Evolutionary conservation across 176 grass and related monocot genomes (phyloP).

Genomic region (Carex myosuroides): DNA sequence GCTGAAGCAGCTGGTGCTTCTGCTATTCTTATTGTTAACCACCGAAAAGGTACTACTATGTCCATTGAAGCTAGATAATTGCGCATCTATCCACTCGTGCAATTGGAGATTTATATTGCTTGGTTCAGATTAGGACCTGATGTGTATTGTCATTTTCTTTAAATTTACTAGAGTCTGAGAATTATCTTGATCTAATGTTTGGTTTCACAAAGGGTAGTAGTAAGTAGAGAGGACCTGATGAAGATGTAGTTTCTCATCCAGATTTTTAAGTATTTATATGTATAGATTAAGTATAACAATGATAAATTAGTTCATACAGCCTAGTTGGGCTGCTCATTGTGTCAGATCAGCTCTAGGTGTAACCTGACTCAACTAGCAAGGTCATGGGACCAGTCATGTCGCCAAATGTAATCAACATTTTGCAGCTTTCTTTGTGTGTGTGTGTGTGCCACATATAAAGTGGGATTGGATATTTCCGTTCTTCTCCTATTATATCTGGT

Average conservation of each 20-base stretch:
- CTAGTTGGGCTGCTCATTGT: background rate
- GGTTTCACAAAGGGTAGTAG: background rate
- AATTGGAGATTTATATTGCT: background rate
- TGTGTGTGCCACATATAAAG: background rate
- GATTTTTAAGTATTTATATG: background rate
- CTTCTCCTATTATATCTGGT: background rate
- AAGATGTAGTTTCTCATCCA: background rate
- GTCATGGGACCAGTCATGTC: background rate
- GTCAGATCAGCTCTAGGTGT: background rate
- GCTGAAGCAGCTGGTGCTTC: conserved; percentile 88
- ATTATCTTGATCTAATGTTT: background rate
- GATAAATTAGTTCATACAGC: background rate
- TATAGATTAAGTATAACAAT: background rate
- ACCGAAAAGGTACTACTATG: conserved; percentile 45
- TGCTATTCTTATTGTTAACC: conserved; percentile 88
- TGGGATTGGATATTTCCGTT: background rate
- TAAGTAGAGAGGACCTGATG: background rate
- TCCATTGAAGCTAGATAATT: background rate
- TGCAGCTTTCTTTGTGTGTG: background rate
- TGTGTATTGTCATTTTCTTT: background rate
- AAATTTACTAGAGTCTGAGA: background rate
- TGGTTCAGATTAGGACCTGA: background rate
- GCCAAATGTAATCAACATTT: background rate
- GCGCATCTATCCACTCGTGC: background rate
- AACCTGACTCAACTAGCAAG: background rate